Percentiles rank a stretch among this genome's conserved stretches.
Conservation (phyloP, 495 filamentous ascomycete genomes). For the Immersiella caudata region DNA sequence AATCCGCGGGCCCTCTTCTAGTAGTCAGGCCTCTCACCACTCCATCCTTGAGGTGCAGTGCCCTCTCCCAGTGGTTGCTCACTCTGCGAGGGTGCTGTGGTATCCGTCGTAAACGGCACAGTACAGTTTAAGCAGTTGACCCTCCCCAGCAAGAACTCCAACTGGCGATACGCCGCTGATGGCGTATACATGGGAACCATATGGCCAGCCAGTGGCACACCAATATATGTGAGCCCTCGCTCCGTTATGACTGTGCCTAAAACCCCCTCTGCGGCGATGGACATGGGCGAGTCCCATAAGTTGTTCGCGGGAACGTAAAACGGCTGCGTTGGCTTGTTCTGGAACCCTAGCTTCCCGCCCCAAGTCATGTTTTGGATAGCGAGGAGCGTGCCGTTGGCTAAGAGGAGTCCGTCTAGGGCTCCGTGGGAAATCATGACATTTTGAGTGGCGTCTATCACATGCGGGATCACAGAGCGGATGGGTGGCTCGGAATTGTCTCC, state of each 20-base stretch:
- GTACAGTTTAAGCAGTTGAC: constrained; percentile 48
- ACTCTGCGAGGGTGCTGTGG: constrained; percentile 24
- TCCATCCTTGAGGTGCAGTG: constrained; percentile 38
- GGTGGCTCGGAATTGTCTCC: constrained; percentile 54
- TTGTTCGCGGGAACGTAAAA: constrained; percentile 69
- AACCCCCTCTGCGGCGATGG: constrained; percentile 55
- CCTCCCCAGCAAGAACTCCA: constrained; percentile 68
- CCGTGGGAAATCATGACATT: constrained; percentile 72
- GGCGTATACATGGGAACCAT: constrained; percentile 69
- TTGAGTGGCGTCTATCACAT: constrained; percentile 72
- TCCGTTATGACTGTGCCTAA: constrained; percentile 66
- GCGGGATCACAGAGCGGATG: constrained; percentile 57
- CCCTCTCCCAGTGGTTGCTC: constrained; percentile 31
- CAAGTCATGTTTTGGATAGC: constrained; percentile 87
- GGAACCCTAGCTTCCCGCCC: constrained; percentile 72
- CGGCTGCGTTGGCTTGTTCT: constrained; percentile 54
- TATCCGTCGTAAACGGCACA: constrained; percentile 36
- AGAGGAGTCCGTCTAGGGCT: constrained; percentile 57
- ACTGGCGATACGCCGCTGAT: constrained; percentile 63
- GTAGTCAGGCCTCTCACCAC: not conserved
- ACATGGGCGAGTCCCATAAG: constrained; percentile 36
- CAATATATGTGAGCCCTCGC: constrained; percentile 69
- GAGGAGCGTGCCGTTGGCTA: constrained; percentile 68
- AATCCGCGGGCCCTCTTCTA: not conserved
- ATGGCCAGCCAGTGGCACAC: constrained; percentile 62